Base-by-base conservation (phyloP, 371 early-diverging fungal species). In the Mortierella sp. region DNA sequence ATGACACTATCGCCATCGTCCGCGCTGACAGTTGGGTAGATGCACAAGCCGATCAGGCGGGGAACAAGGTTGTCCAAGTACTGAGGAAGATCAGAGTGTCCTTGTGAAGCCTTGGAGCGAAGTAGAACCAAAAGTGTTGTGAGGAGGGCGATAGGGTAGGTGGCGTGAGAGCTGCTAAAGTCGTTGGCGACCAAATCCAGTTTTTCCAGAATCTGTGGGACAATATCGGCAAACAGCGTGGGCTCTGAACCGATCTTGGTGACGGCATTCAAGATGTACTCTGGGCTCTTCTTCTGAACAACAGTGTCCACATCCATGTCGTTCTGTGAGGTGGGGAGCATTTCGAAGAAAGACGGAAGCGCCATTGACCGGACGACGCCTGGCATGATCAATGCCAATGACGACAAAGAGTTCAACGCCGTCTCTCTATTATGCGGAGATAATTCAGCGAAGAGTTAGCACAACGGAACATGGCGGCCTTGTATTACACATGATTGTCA, bases 111-210 rank as follows among this genome's bases (percentile, higher is more conserved):
- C 65, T 91, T 91, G 31, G 77, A 68, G 26, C 87, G 75, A 13
- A 92, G 65, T 16, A 91, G 76, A 47, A 78, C 77, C 67, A 89
- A 72, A 2, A 92, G 61, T 7, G 90, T 78, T 2, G 80, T 68
- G 44, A 89, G 77, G 10, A 92, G 80, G 9, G 88, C 88, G 44
- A 84, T 79, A 0, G 89, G 85, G 70, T 91, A 91, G 0, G 85
- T 68, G 31, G 79, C 48, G 24, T 76, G 77, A 4, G 67, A 19
- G 47, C 78, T 65, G 29, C 58, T 58, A 47, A 76, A 65, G 4
- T 80, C 84, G 13, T 43, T 69, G 1, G 76, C 66, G 34, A 83
- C 69, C 50, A 75, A 64, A 3, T 76, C 77, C 14, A 76, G 45
- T 16, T 76, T 79, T 34, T 80, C 80, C 70, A 86, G 65, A 31